Conservation (phyloP, 2,329 filamentous ascomycete genomes). For the Conoideocrella luteorostrata region DNA sequence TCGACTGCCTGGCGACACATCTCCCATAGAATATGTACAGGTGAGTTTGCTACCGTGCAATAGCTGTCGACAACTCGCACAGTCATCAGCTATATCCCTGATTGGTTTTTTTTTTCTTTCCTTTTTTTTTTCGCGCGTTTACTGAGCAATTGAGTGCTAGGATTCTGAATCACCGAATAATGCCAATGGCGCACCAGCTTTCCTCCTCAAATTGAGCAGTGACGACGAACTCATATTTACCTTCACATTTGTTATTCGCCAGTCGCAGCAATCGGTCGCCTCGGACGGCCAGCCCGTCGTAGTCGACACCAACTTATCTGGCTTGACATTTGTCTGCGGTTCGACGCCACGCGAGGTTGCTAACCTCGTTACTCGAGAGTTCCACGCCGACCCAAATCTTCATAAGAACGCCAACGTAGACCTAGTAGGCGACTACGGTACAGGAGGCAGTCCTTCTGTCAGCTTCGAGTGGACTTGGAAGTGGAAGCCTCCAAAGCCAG, state of each 20-base stretch:
- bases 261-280: slow-evolving; percentile 39
- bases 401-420: slow-evolving; percentile 97
- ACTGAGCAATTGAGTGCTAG: slow-evolving; percentile 36
- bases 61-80: background rate
- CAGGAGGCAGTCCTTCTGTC: slow-evolving; percentile 73
- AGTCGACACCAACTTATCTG: slow-evolving; percentile 72
- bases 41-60: slow-evolving; percentile 40
- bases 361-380: slow-evolving; percentile 88
- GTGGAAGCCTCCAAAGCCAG: slow-evolving; percentile 81
- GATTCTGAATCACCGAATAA: slow-evolving; percentile 62
- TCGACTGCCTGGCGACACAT: slow-evolving; percentile 65
- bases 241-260: slow-evolving; percentile 79
- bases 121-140: no score
- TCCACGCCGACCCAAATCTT: slow-evolving; percentile 92
- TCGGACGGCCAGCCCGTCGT: slow-evolving; percentile 41
- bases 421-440: slow-evolving; percentile 86
- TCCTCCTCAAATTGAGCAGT: slow-evolving; percentile 80
- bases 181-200: slow-evolving; percentile 51
- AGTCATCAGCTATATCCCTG: background rate
- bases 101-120: slow-evolving; percentile 1
- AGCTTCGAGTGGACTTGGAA: slow-evolving; percentile 96
- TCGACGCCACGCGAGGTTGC: slow-evolving; percentile 83
- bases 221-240: slow-evolving; percentile 91
- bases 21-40: slow-evolving; percentile 85
- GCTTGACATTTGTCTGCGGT: slow-evolving; percentile 87